Evolutionary conservation across 768 basidiomycete species (phyloP), one percentile per base, ranked within the genome.

Genomic region (Naganishia vishniacii): DNA sequence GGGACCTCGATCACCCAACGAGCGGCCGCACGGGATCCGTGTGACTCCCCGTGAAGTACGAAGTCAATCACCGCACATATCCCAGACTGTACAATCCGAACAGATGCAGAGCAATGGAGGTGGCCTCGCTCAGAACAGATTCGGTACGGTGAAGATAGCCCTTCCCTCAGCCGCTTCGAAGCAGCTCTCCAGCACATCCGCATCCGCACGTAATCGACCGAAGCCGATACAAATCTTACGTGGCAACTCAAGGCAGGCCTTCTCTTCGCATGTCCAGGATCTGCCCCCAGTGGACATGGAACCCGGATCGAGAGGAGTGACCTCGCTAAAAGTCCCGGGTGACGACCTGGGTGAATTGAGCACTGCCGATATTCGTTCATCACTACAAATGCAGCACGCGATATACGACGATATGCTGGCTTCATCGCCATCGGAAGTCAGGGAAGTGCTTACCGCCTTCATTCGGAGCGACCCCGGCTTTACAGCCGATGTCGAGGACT

Each of bases 371-470:
- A n/a, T 56, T 16, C 53, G 23, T 4, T 56, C 53, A 40, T 37
- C 53, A 23, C 53, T 56, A 9, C 53, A 34, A 56, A 34, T 56
- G 37, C 53, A 56, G n/a, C 32, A 56, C 37, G 53, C 20, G 6
- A 41, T 56, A n/a, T 60, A 60, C 34, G 59, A 44, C 16, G 31
- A 44, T 20, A 60, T 60, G 59, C 26, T 25, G 42, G 28, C 25
- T 0, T 42, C 59, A 25, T 15, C 42, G 15, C 18, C 59, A 25
- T 23, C 26, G 8, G 28, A 60, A 20, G 59, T 60, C 9, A 25
- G 18, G 20, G 29, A 60, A 7, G 59, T 34, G 42, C 25, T 60
- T 3, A 12, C 18, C 42, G 28, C 26, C 25, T 42, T 60, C 8
- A 44, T 60, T 26, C 9, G 26, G 42, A 31, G 42, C 28, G 45